A percentile compares a stretch with the other conserved stretches of the same genome.
Evolutionary conservation across 257 asterid species (phyloP).

Genomic region (Solanum tarijense): DNA sequence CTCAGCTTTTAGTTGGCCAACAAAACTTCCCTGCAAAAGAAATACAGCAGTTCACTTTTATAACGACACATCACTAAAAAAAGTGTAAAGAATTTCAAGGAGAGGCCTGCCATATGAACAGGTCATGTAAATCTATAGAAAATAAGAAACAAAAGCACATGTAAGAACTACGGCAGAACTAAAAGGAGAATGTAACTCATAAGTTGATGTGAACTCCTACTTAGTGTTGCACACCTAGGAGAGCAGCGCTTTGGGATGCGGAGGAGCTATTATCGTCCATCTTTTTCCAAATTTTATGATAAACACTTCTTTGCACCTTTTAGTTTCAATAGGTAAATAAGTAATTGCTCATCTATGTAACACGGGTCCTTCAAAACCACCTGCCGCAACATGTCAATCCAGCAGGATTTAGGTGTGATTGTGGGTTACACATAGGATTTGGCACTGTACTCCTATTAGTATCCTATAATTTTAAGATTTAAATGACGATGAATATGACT

Average conservation of each 20-base stretch:
- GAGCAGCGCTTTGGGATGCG: background rate
- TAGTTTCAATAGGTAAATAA: background rate
- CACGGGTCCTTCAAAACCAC: background rate
- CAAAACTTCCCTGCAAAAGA: slow-evolving; percentile 58
- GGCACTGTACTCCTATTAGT: background rate
- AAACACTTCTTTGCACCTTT: background rate
- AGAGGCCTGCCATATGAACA: background rate
- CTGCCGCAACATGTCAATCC: background rate
- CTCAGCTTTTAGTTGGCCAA: slow-evolving; percentile 68
- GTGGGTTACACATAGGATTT: background rate
- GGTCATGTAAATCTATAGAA: background rate
- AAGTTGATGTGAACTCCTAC: background rate
- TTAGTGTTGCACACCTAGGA: background rate
- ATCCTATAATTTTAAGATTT: background rate
- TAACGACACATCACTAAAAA: background rate
- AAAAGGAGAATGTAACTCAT: background rate
- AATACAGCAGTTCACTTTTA: slow-evolving; percentile 6
- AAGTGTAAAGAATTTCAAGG: background rate
- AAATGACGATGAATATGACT: background rate
- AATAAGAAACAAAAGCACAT: background rate
- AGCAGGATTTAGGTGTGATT: background rate
- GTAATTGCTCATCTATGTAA: background rate
- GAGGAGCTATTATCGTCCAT: background rate
- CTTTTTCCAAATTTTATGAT: background rate
- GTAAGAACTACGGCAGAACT: background rate